Conservation (phyloP, 2,329 filamentous ascomycete species). For the Lizonia empirigonia region DNA sequence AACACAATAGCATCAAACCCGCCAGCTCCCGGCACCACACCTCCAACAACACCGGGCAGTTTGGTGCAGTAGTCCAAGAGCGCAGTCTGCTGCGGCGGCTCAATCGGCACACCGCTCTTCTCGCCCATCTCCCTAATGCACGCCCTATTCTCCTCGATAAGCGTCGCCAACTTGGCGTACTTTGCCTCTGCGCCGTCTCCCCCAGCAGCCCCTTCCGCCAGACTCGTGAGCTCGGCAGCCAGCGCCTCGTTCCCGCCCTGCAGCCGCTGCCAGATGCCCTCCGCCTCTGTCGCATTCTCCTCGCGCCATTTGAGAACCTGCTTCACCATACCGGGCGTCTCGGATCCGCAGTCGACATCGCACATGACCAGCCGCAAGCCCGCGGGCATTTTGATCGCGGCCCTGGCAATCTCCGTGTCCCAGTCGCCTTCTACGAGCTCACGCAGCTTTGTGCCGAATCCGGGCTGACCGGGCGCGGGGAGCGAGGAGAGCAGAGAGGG, state of each 20-base stretch:
- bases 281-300: conserved; percentile 66
- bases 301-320: conserved; percentile 83
- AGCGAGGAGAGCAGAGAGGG: conserved; percentile 72
- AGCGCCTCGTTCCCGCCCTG: conserved; percentile 76
- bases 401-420: conserved; percentile 79
- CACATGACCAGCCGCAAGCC: conserved; percentile 87
- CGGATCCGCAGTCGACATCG: conserved; percentile 91
- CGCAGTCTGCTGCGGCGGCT: conserved; percentile 83
- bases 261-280: conserved; percentile 73
- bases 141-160: conserved; percentile 58
- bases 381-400: conserved; percentile 70
- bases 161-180: conserved; percentile 58
- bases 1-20: conserved; percentile 90
- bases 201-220: conserved; percentile 49
- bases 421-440: conserved; percentile 70
- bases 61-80: conserved; percentile 75
- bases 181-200: conserved; percentile 18
- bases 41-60: conserved; percentile 82
- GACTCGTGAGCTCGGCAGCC: conserved; percentile 64
- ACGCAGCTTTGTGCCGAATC: conserved; percentile 70
- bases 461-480: conserved; percentile 67
- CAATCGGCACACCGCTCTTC: conserved; percentile 80
- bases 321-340: conserved; percentile 96
- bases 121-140: conserved; percentile 78
- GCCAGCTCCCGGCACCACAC: conserved; percentile 91